A percentile compares a stretch with the other conserved stretches of the same genome.
Conservation (phyloP, 768 basidiomycete genomes). For the Aureoboletus auriporus region DNA sequence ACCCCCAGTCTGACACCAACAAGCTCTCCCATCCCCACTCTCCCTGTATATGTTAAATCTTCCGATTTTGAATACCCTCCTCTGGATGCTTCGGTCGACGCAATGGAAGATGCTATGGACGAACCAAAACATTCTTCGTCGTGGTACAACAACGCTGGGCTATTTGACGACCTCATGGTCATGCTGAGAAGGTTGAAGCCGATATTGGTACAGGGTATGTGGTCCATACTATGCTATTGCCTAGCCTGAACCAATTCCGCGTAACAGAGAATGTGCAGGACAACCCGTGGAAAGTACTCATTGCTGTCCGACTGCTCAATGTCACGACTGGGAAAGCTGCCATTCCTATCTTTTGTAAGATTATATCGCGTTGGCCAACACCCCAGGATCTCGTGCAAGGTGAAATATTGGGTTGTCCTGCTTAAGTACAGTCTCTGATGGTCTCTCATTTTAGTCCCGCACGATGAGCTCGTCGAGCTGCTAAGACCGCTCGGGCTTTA, state of each 20-base stretch:
- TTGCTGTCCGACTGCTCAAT: conserved; percentile 66
- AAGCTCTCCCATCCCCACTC: background rate
- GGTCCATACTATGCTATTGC: background rate
- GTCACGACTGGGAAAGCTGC: conserved; percentile 62
- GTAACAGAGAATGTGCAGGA: conserved; percentile 45
- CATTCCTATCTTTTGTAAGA: conserved; percentile 59
- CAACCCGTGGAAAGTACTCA: conserved; percentile 67
- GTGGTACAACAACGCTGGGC: background rate
- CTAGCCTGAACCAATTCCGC: background rate
- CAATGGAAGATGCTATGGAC: background rate
- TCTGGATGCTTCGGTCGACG: background rate
- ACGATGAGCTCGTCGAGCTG: conserved; percentile 39
- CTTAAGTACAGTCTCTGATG: background rate
- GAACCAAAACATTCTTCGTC: background rate
- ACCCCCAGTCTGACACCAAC: background rate
- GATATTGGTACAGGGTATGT: conserved; percentile 29
- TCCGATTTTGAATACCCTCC: conserved; percentile 4
- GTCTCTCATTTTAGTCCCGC: conserved; percentile 33
- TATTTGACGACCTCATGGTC: conserved; percentile 22
- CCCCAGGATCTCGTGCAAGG: conserved; percentile 53
- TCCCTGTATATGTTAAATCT: conserved; percentile 6
- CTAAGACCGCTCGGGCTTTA: conserved; percentile 59
- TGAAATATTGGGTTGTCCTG: conserved; percentile 18
- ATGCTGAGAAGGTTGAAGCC: conserved; percentile 28
- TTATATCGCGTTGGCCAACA: conserved; percentile 56